These are phyloP conservation scores for Hortiboletus campestris DNA, from an alignment of 768 basidiomycete genomes.

Conservation along the genomic window DNA sequence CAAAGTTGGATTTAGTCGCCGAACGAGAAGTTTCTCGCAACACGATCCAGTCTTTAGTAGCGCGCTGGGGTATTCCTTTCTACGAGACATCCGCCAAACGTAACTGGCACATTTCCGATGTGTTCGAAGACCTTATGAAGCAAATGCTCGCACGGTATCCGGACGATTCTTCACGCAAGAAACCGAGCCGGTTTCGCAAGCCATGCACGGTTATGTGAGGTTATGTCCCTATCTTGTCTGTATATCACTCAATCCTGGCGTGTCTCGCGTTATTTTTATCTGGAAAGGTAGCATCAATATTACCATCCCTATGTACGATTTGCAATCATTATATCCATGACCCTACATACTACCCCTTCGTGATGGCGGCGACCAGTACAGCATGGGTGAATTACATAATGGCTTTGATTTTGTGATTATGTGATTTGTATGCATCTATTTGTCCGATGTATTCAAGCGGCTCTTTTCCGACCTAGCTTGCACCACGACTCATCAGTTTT, in stretches of 20 bases:
- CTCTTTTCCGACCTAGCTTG: constrained; percentile 8
- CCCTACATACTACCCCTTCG: too few relatives aligned
- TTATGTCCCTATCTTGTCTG: neutral
- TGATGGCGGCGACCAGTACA: too few relatives aligned
- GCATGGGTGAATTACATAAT: constrained; percentile 4
- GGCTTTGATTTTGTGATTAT: neutral
- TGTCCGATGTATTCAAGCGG: constrained; percentile 15
- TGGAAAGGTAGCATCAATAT: too few relatives aligned
- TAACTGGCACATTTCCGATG: constrained; percentile 77
- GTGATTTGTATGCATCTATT: constrained; percentile 9
- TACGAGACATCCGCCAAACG: constrained; percentile 89
- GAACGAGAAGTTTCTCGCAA: constrained; percentile 74
- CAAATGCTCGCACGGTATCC: constrained; percentile 74
- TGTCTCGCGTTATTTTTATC: too few relatives aligned
- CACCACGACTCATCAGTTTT: constrained; percentile 20
- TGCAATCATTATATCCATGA: too few relatives aligned
- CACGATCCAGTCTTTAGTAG: constrained; percentile 63
- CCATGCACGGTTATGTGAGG: constrained; percentile 41
- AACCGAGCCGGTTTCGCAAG: constrained; percentile 24
- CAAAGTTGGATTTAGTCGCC: constrained; percentile 75
- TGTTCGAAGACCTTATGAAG: constrained; percentile 72
- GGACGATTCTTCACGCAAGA: constrained; percentile 36
- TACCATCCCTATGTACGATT: too few relatives aligned
- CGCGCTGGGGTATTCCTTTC: constrained; percentile 69
- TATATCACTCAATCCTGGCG: constrained; percentile 3